A percentile compares a stretch with the other conserved stretches of the same genome.
These are phyloP conservation scores for Plasmodium vivax DNA, from an alignment of 169 alveolate genomes.

Conservation along the genomic window DNA sequence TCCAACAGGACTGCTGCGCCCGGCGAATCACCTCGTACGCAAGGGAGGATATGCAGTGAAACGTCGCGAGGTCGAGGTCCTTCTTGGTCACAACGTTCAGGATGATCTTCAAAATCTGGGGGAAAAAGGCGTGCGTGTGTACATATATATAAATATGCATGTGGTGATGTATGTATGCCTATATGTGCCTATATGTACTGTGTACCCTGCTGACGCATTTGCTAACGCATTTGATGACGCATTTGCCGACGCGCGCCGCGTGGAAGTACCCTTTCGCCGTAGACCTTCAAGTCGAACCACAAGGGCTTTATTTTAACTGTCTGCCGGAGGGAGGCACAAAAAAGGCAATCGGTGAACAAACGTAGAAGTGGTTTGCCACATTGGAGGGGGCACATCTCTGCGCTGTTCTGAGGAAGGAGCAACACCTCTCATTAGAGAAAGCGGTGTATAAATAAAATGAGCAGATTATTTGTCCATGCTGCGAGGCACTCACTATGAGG, in stretches of 20 bases:
- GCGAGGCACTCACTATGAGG: slow-evolving; percentile 2
- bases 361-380: neutral
- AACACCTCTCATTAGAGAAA: neutral
- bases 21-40: slow-evolving; percentile 42
- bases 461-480: neutral
- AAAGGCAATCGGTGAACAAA: neutral
- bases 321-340: neutral
- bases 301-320: slow-evolving; percentile 67
- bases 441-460: neutral
- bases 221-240: neutral
- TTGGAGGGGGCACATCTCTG: neutral
- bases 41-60: slow-evolving; percentile 61
- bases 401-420: neutral
- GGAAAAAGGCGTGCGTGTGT: neutral
- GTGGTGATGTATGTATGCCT: neutral
- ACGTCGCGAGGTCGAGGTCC: slow-evolving; percentile 50
- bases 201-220: neutral
- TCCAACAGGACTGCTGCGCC: neutral
- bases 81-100: slow-evolving; percentile 62
- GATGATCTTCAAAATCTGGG: slow-evolving; percentile 54
- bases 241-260: neutral
- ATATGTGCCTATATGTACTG: neutral
- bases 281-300: slow-evolving; percentile 62
- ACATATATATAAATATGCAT: neutral
- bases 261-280: slow-evolving; percentile 30